These are phyloP conservation scores for Chlamydomonas sp. DNA, from an alignment of 139 green algal species.

Conservation along the genomic window DNA sequence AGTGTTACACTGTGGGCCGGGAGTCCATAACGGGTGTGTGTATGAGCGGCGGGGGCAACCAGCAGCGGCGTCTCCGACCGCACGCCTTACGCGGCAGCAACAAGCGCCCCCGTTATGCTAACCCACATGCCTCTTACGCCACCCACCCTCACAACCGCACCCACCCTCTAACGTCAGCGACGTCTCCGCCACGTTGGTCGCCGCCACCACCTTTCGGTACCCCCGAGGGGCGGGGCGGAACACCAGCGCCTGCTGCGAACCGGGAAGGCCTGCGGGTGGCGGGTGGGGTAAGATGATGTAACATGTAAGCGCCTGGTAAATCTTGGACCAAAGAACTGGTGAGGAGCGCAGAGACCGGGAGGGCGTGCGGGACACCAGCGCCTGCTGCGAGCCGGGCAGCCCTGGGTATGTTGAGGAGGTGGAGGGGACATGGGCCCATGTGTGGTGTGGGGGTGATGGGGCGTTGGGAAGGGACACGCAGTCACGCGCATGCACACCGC, in stretches of 20 bases:
- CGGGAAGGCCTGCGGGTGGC: slow-evolving; percentile 73
- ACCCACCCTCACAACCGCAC: slow-evolving; percentile 53
- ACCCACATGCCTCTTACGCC: background rate
- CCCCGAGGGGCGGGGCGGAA: slow-evolving; percentile 77
- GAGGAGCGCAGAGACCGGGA: background rate
- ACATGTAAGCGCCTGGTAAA: background rate
- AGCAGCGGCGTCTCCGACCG: too few relatives aligned
- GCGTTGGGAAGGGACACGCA: background rate
- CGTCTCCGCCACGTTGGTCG: slow-evolving; percentile 95
- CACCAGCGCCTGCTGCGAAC: slow-evolving; percentile 66
- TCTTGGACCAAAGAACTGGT: background rate
- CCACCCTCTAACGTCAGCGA: slow-evolving; percentile 72
- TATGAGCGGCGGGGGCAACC: too few relatives aligned
- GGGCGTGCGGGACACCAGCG: background rate
- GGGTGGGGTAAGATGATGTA: background rate
- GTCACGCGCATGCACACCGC: background rate
- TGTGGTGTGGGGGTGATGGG: too few relatives aligned
- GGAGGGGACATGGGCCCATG: too few relatives aligned
- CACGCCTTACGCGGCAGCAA: background rate
- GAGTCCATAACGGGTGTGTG: too few relatives aligned
- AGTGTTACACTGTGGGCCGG: too few relatives aligned
- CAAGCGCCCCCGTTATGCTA: background rate
- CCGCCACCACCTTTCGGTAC: slow-evolving; percentile 84
- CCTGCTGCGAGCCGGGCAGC: slow-evolving; percentile 74
- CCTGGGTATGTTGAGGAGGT: slow-evolving; percentile 49